These are phyloP conservation scores for Saccharomycopsis sp. DNA, from an alignment of 805 yeast genomes.

Conservation along the genomic window DNA sequence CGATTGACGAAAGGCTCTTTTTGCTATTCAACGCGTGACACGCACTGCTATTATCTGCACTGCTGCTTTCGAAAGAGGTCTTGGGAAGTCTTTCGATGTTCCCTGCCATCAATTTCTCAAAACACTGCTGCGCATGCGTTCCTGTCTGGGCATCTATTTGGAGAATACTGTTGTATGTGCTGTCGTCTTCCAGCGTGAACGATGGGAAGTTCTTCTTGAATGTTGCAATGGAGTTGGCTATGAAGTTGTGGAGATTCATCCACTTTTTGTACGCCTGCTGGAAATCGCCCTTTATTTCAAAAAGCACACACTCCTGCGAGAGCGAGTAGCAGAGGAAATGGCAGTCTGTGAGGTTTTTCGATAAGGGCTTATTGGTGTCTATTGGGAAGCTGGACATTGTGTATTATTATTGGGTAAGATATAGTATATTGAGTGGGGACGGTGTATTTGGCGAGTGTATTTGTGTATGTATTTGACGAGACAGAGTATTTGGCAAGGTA, in stretches of 20 bases:
- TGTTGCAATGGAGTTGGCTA: constrained; percentile 5
- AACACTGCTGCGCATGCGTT: neutral
- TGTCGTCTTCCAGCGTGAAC: neutral
- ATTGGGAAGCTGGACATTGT: constrained; percentile 1
- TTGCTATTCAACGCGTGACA: neutral
- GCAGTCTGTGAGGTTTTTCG: constrained; percentile 15
- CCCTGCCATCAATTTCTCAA: neutral
- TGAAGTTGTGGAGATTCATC: constrained; percentile 19
- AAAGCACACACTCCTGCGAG: constrained; percentile 13
- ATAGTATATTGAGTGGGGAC: neutral
- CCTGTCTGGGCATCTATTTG: neutral
- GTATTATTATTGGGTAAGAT: neutral
- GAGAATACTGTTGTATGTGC: neutral
- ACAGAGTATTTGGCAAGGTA: too few species aligned
- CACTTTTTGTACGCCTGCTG: constrained; percentile 19
- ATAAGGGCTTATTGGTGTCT: neutral
- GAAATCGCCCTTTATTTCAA: constrained; percentile 11
- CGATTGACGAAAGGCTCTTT: neutral
- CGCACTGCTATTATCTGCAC: neutral
- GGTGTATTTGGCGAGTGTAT: neutral
- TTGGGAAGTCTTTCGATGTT: neutral
- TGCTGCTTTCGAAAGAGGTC: neutral
- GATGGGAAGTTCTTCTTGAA: constrained; percentile 12
- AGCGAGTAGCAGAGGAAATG: constrained; percentile 5
- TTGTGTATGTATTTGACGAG: too few species aligned